Conservation (phyloP, 176 grass and related monocot genomes). For the Avena eriantha region DNA sequence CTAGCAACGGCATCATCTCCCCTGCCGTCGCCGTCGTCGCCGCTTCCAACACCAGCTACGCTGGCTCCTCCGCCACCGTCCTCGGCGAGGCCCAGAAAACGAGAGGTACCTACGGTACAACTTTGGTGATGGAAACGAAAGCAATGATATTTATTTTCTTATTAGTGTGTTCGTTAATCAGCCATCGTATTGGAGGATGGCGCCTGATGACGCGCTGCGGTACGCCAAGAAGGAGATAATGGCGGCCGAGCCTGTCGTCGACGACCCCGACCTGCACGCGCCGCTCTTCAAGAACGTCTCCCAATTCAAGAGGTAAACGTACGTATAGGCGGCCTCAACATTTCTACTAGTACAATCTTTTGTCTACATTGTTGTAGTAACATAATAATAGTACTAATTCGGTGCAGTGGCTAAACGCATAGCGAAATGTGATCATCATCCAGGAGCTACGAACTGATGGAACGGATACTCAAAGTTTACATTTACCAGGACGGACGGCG, state of each 20-base stretch:
- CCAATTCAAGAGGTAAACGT: conserved; percentile 70
- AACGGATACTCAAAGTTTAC: conserved; percentile 84
- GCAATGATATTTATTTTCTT: background rate
- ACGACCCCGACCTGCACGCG: conserved; percentile 72
- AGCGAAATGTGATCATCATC: conserved; percentile 60
- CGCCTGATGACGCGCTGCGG: conserved; percentile 65
- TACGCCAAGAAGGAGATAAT: conserved; percentile 76
- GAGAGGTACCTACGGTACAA: conserved; percentile 45
- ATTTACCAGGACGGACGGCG: conserved; percentile 70
- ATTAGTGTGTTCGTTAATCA: conserved; percentile 15
- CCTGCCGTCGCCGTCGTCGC: background rate
- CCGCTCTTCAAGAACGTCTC: conserved; percentile 89
- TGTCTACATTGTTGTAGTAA: background rate
- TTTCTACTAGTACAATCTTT: background rate
- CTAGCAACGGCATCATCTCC: background rate
- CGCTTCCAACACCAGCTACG: background rate
- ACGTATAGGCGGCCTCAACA: background rate
- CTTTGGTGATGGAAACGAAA: background rate
- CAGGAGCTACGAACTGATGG: conserved; percentile 93
- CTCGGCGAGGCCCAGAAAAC: conserved; percentile 20
- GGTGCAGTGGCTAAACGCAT: conserved; percentile 28
- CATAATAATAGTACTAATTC: background rate
- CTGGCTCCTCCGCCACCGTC: background rate
- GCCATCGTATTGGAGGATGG: conserved; percentile 85
- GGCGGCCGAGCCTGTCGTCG: conserved; percentile 42